Base-by-base conservation (phyloP, 306 rosid genomes). In the Malus sylvestris region DNA sequence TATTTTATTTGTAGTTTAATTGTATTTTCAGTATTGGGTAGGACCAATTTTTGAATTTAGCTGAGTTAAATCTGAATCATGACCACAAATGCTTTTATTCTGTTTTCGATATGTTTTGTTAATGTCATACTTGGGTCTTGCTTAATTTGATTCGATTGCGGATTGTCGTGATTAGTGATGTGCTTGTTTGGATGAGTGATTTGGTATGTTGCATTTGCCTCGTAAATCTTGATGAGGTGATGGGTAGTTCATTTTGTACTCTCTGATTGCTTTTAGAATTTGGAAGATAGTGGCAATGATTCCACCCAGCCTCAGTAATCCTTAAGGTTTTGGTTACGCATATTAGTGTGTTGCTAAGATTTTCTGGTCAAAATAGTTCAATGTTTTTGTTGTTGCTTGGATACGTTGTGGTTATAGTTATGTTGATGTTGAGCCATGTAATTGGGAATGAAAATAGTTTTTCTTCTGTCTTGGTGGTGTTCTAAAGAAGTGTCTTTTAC, bases 1-100 rank as follows among this genome's bases (percentile, higher is more conserved):
- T 58, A 66, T 72, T 80, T 44, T 4, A n/a, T 68, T 67, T 32
- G 27, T 65, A 20, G 3, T 15, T 82, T 42, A 18, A 40, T 32
- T 65, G 40, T 63, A 30, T 67, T 68, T 72, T 2, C 58, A 76
- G 74, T 72, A 30, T 22, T 67, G 76, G 68, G 55, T 3, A 71
- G 51, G 20, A 61, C 35, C 57, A 23, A 20, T 23, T 64, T 73
- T 79, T 66, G 70, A 23, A 63, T 70, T 42, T 14, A 25, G 51
- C 8, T 10, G 72, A 52, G 63, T 23, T 51, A 18, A 38, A 67
- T 73, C 27, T 5, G 55, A 49, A 15, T 49, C 55, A 49, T 9
- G 29, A 22, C 35, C 3, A 10, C 12, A 22, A 38, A 13, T 23
- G 30, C 32, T 3, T 38, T 35, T 9, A 4, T 22, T 8, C 12